A percentile compares a stretch with the other conserved stretches of the same genome.
Evolutionary conservation across 2,329 filamentous ascomycete species (phyloP).

Genomic region (Diplodia seriata): DNA sequence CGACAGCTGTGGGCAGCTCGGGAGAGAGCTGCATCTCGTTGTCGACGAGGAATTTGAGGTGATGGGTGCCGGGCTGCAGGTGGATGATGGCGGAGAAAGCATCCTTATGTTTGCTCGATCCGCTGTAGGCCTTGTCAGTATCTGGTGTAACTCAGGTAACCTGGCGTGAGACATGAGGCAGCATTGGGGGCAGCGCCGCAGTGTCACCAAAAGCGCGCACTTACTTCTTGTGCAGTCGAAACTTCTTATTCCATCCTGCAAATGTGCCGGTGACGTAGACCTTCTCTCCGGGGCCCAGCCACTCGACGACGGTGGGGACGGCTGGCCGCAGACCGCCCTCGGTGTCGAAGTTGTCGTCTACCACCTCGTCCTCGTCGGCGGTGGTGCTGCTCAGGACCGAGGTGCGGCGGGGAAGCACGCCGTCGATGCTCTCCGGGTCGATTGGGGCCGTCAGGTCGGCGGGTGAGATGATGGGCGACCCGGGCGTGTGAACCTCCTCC

Average conservation of each 20-base stretch:
- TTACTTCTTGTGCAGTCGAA: conserved; percentile 84
- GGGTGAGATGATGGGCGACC: conserved; percentile 84
- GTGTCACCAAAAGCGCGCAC: conserved; percentile 48
- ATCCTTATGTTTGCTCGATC: conserved; percentile 55
- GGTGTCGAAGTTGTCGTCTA: conserved; percentile 70
- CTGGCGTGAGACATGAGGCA: conserved; percentile 11
- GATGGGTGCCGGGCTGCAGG: conserved; percentile 91
- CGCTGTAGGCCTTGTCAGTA: conserved; percentile 39
- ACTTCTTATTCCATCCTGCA: conserved; percentile 96
- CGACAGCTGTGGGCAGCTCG: conserved; percentile 89
- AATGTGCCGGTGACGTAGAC: conserved; percentile 98
- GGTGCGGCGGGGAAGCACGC: conserved; percentile 61
- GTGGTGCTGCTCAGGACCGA: conserved; percentile 63
- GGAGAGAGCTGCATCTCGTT: conserved; percentile 90
- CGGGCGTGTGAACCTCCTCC: conserved; percentile 86
- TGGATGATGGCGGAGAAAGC: conserved; percentile 79
- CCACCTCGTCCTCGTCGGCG: conserved; percentile 69
- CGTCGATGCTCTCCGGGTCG: conserved; percentile 54
- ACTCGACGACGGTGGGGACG: conserved; percentile 85
- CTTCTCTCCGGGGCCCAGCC: conserved; percentile 82
- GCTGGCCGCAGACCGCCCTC: conserved; percentile 77
- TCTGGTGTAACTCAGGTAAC: conserved; percentile 27
- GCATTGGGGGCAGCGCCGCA: conserved; percentile 4
- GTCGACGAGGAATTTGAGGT: conserved; percentile 95
- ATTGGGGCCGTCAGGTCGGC: conserved; percentile 64